These are phyloP conservation scores for Penicillium ochrochloron DNA, from an alignment of 495 filamentous ascomycete species.

Conservation along the genomic window DNA sequence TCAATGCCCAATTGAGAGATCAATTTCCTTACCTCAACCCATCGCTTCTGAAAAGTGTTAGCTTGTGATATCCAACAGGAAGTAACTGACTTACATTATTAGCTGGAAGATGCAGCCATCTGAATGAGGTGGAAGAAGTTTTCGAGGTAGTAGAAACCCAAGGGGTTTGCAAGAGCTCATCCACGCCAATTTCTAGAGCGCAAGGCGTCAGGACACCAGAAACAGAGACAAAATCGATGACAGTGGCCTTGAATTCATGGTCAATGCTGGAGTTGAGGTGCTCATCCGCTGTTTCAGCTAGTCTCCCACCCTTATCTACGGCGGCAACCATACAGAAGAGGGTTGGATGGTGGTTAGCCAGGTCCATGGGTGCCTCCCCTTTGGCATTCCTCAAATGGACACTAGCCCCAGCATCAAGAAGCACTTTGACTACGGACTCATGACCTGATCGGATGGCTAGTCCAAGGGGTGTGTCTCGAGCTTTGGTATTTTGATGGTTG, in stretches of 20 bases:
- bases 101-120: background rate
- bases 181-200: background rate
- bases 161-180: background rate
- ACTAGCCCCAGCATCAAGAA: background rate
- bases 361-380: background rate
- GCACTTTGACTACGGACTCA: background rate
- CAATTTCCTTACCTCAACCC: background rate
- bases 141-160: background rate
- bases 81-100: background rate
- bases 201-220: background rate
- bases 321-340: background rate
- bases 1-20: background rate
- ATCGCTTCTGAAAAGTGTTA: too few species aligned
- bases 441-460: background rate
- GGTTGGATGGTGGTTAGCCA: constrained; percentile 1
- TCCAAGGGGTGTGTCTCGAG: background rate
- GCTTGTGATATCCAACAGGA: background rate
- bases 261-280: background rate
- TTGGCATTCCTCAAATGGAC: background rate
- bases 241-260: background rate
- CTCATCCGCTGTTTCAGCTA: background rate
- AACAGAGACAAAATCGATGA: background rate
- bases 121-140: background rate
- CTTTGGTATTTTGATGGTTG: background rate
- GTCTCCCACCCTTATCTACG: background rate